Base-by-base conservation (phyloP, 73 alveolate genomes). In the Paramecium primaurelia region DNA sequence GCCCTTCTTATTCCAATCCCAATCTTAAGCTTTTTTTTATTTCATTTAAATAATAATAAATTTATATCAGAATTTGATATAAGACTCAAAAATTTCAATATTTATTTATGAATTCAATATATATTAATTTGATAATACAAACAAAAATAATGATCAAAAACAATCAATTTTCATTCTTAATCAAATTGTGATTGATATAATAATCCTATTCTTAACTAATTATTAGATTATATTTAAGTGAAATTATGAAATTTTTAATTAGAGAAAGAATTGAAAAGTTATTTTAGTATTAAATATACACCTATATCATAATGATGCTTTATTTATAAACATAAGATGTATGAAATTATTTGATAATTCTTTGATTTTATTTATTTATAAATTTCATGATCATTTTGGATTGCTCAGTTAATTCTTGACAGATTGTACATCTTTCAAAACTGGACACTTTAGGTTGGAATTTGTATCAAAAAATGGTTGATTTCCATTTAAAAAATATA, bases 1-100 rank as follows among this genome's bases (percentile, higher is more conserved):
- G 38, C 68, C 88, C 28, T 75, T 75, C 36, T 75, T 75, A 38
- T 75, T 38, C 88, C 88, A 75, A 30, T 22, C 60, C 88, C 88
- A 75, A 28, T 28, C 51, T 12, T 22, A 64, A 3, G 51, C 36
- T 64, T 64, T 28, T 64, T 64, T 64, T 64, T 64, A 34, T 64
- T 64, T 64, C 84, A 64, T 64, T 64, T 64, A 64, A 32, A 32
- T 64, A 64, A 12, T 28, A 32, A 64, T 64, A 64, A 32, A 64
- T 3, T 64, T 64, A 32, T 64, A 64, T 26, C 84, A 64, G 84
- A 64, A 14, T 64, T 64, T 12, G 47, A 2, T 64, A 9, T 11
- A 34, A 32, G 42, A 8, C 42, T 28, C 84, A 64, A 25, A 6
- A 64, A 54, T 7, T 18, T 54, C 69, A 18, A n/a, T 54, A 18